Base-by-base conservation (phyloP, 768 basidiomycete species). In the Gloeophyllum trabeum region DNA sequence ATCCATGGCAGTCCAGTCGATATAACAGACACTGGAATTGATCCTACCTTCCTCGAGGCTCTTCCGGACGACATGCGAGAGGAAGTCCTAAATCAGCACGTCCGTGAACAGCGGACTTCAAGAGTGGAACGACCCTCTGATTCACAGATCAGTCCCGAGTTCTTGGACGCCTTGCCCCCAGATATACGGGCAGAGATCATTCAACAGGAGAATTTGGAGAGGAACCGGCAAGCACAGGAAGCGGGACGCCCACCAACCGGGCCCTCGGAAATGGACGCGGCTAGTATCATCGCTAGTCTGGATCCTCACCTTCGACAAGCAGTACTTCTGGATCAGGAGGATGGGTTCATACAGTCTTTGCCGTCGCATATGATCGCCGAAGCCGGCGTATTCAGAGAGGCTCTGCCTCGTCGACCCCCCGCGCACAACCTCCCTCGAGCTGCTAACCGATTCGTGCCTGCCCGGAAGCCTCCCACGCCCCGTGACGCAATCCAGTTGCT, bases 1-100 rank as follows among this genome's bases (percentile, higher is more conserved):
- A 89, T 99, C 41, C 88, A 92, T 59, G 96, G 96, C 40, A 87
- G 77, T 48, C 70, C 81, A 5, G 89, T 98, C 21, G 96, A 99
- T 56, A 99, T 99, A 57, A 99, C 96, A 2, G 92, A 98, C 52
- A 94, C 92, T 26, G 96, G 96, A 4, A 97, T 99, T 54, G 96
- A 99, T 57, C 90, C 93, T 2, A 92, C 90, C 4, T 99, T 99
- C 73, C 67, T 99, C 44, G 92, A 97, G 62, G 96, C 96, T 20
- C 65, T 99, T 6, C 96, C 96, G 0, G 96, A 99, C 55, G 94
- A 98, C 50, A 98, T 99, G 84, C 79, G 96, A 40, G 94, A 96
- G 56, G 96, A 99, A 56, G 91, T 99, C 25, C 71, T 99, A 41
- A 92, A 93, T 53, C 96, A 99, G 55, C 94, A 99, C 55, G 80